Percentiles rank a stretch among this genome's conserved stretches.
Evolutionary conservation across 164 flowering plant genomes (phyloP).

Genomic region (Vitis cinerea): DNA sequence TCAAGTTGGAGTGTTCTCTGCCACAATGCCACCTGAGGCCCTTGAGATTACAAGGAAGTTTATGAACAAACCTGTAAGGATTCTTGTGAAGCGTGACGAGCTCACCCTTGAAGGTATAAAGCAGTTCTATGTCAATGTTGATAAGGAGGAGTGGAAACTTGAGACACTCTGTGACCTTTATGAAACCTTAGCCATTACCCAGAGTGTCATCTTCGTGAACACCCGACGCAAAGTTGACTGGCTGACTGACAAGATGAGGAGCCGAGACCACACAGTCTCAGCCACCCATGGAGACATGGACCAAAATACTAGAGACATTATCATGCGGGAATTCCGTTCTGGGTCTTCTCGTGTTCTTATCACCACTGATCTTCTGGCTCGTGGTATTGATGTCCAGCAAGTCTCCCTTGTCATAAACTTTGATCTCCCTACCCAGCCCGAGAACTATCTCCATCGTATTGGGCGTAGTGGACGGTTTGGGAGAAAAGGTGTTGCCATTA

Average conservation of each 20-base stretch:
- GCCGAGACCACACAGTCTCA: conserved; percentile 69
- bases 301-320: conserved; percentile 64
- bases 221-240: conserved; percentile 64
- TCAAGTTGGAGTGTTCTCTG: conserved; percentile 71
- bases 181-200: conserved; percentile 55
- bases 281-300: conserved; percentile 82
- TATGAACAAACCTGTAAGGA: conserved; percentile 75
- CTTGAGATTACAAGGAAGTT: conserved; percentile 68
- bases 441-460: conserved; percentile 67
- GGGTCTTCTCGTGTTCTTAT: conserved; percentile 71
- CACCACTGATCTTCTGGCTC: conserved; percentile 69
- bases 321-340: conserved; percentile 69
- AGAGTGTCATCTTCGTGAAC: conserved; percentile 60
- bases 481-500: conserved; percentile 71
- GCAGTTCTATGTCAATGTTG: conserved; percentile 52
- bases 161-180: conserved; percentile 55
- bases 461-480: conserved; percentile 75
- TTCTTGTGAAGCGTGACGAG: conserved; percentile 66
- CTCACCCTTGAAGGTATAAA: conserved; percentile 64
- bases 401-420: conserved; percentile 68
- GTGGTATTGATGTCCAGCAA: conserved; percentile 75
- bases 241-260: conserved; percentile 67
- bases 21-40: conserved; percentile 77
- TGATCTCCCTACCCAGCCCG: conserved; percentile 74
- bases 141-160: conserved; percentile 52